Evolutionary conservation across 495 filamentous ascomycete genomes (phyloP).

Genomic region (Choiromyces venosus): DNA sequence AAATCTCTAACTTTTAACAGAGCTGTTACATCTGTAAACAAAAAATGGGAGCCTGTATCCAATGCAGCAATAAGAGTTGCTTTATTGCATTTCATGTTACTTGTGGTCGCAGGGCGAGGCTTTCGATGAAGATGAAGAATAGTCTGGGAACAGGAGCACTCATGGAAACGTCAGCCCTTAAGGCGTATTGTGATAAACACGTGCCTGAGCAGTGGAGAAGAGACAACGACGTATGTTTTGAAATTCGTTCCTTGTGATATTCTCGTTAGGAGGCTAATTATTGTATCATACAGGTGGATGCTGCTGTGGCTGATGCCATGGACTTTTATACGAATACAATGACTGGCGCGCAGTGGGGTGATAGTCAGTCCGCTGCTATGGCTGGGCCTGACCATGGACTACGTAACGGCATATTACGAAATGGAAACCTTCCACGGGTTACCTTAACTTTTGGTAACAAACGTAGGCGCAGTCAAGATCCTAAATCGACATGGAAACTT

Average conservation of each 20-base stretch:
- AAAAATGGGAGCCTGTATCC: slow-evolving; percentile 95
- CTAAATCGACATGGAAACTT: slow-evolving; percentile 80
- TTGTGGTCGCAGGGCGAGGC: slow-evolving; percentile 78
- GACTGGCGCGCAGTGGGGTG: slow-evolving; percentile 81
- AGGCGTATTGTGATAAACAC: slow-evolving; percentile 95
- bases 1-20: slow-evolving; percentile 13
- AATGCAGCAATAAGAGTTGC: slow-evolving; percentile 95
- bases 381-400: slow-evolving; percentile 44
- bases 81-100: slow-evolving; percentile 98
- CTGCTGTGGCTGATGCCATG: slow-evolving; percentile 60
- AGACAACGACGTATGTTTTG: slow-evolving; percentile 64
- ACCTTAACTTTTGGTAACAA: slow-evolving; percentile 66
- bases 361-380: slow-evolving; percentile 80
- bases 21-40: slow-evolving; percentile 96
- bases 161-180: slow-evolving; percentile 80
- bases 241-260: slow-evolving; percentile 14
- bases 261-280: background rate
- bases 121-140: slow-evolving; percentile 96
- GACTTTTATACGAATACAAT: slow-evolving; percentile 82
- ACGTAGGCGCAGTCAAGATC: slow-evolving; percentile 59
- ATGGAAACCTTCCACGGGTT: slow-evolving; percentile 47
- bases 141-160: slow-evolving; percentile 70
- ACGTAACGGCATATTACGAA: slow-evolving; percentile 26
- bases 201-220: slow-evolving; percentile 82
- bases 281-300: slow-evolving; percentile 46